Evolutionary conservation across 2,329 filamentous ascomycete species (phyloP).

Genomic region (Aureobasidium sp.): DNA sequence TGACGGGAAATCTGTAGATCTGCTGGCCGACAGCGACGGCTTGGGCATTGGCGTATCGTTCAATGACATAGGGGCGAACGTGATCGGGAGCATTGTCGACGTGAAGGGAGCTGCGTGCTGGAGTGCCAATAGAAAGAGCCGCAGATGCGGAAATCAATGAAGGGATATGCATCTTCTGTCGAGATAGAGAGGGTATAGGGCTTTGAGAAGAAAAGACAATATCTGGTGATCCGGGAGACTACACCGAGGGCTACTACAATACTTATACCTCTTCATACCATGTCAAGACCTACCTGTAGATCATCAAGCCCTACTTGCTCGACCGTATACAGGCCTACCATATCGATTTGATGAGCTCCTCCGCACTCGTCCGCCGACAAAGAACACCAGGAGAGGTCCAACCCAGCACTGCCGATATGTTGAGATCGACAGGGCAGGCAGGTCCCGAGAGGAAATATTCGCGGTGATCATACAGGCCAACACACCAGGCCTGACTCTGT

Average conservation of each 20-base stretch:
- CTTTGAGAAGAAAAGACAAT: background rate
- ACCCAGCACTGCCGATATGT: background rate
- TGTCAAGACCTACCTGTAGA: background rate
- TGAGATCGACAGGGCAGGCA: background rate
- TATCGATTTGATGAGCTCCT: background rate
- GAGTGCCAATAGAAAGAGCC: background rate
- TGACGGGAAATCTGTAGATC: conserved; percentile 39
- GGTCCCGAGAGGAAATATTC: background rate
- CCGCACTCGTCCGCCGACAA: background rate
- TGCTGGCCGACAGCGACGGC: conserved; percentile 33
- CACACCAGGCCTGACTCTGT: background rate
- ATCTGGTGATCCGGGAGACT: background rate
- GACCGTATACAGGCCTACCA: background rate
- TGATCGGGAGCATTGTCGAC: conserved; percentile 25
- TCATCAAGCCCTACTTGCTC: background rate
- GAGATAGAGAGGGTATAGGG: background rate
- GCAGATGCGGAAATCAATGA: background rate
- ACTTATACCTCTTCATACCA: background rate
- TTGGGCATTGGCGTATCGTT: conserved; percentile 29
- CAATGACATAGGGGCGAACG: conserved; percentile 33
- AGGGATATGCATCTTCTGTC: background rate
- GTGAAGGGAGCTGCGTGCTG: background rate
- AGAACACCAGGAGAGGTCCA: background rate
- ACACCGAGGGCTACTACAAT: conserved; percentile 1
- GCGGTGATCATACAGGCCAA: background rate